These are phyloP conservation scores for Ramaria sp. DNA, from an alignment of 768 basidiomycete genomes.

Conservation along the genomic window DNA sequence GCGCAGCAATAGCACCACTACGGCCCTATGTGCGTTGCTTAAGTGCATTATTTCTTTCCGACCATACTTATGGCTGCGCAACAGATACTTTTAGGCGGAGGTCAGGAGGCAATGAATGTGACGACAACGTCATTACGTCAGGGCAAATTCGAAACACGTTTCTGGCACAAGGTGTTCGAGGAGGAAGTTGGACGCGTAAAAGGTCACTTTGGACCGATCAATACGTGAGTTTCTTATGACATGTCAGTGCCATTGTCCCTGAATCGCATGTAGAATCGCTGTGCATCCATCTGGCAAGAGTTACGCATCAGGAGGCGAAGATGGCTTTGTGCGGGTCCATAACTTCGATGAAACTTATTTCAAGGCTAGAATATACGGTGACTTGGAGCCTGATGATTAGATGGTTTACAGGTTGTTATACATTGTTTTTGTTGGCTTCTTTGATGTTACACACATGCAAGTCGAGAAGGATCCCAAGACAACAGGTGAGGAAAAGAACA, in stretches of 20 bases:
- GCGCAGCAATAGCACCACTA: slow-evolving; percentile 74
- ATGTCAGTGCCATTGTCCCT: neutral
- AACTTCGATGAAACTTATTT: slow-evolving; percentile 95
- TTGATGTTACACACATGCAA: neutral
- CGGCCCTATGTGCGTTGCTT: slow-evolving; percentile 62
- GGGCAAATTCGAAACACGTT: slow-evolving; percentile 95
- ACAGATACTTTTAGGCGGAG: slow-evolving; percentile 86
- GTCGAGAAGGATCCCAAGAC: neutral
- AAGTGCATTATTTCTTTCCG: neutral
- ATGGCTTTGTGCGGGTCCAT: slow-evolving; percentile 87
- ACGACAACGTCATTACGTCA: slow-evolving; percentile 90
- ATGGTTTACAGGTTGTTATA: neutral
- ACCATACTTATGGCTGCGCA: neutral
- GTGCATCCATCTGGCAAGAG: slow-evolving; percentile 80
- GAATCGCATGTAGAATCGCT: slow-evolving; percentile 55
- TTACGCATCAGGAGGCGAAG: slow-evolving; percentile 94
- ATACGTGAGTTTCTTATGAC: slow-evolving; percentile 57
- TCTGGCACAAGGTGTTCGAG: slow-evolving; percentile 96
- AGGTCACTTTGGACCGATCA: slow-evolving; percentile 94
- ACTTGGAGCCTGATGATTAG: slow-evolving; percentile 64
- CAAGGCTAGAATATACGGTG: slow-evolving; percentile 84
- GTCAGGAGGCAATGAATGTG: slow-evolving; percentile 96
- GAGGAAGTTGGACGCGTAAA: slow-evolving; percentile 96
- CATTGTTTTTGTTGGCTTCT: no score
- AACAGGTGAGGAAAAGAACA: neutral